These are phyloP conservation scores for Diaporthe batatas DNA, from an alignment of 2,329 filamentous ascomycete genomes.

Conservation along the genomic window DNA sequence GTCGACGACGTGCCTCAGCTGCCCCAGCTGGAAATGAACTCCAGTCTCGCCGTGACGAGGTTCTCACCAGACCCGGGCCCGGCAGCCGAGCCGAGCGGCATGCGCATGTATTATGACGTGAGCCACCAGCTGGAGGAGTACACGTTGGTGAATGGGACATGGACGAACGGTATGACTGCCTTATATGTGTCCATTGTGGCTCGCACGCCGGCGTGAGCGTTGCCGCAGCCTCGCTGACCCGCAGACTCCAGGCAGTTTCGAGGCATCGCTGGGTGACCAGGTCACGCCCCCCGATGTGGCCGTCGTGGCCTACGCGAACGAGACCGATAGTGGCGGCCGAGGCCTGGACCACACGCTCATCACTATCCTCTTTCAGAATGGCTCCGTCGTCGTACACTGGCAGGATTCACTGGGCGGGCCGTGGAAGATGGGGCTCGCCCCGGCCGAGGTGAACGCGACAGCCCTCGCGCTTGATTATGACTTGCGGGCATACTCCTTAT, in stretches of 20 bases:
- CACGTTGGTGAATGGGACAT: slow-evolving; percentile 23
- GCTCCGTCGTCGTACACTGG: slow-evolving; percentile 15
- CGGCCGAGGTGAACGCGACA: slow-evolving; percentile 4
- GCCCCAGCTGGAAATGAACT: slow-evolving; percentile 32
- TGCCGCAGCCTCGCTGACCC: neutral
- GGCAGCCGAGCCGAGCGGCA: slow-evolving; percentile 16
- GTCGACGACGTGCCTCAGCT: neutral
- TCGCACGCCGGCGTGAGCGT: neutral
- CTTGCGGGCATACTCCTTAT: slow-evolving; percentile 13
- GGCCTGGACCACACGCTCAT: slow-evolving; percentile 9
- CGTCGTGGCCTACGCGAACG: slow-evolving; percentile 18
- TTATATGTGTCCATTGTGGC: neutral
- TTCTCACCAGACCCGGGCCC: slow-evolving; percentile 8
- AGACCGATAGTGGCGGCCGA: neutral
- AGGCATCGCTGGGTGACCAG: slow-evolving; percentile 29
- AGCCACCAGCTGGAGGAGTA: slow-evolving; percentile 32
- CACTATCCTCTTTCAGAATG: slow-evolving; percentile 18
- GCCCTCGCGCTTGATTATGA: slow-evolving; percentile 21
- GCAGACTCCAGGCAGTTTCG: slow-evolving; percentile 13
- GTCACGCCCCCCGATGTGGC: slow-evolving; percentile 14
- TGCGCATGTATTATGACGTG: slow-evolving; percentile 33
- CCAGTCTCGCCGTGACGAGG: slow-evolving; percentile 29
- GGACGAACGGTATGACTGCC: slow-evolving; percentile 20
- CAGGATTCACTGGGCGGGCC: slow-evolving; percentile 20
- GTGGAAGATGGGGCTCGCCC: slow-evolving; percentile 20